Evolutionary conservation across 1,139 yeast species (phyloP).

Genomic region (Kurtzmaniella quercitrusa): DNA sequence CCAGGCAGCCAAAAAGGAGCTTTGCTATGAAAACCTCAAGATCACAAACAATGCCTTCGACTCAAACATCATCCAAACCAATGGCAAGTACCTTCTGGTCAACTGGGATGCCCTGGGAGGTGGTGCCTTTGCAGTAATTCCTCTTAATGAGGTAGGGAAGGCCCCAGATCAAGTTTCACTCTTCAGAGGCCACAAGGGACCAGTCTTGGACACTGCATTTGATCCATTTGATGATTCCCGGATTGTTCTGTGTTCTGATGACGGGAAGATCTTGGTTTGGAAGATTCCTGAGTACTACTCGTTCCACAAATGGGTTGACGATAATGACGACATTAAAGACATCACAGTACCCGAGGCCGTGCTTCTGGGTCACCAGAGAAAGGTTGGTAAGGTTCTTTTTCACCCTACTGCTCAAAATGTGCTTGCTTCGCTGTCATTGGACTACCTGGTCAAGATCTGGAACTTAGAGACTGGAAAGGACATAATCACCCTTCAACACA

Average conservation of each 20-base stretch:
- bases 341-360: constrained; percentile 61
- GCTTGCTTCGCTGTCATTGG: constrained; percentile 85
- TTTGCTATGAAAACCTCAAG: constrained; percentile 81
- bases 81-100: constrained; percentile 80
- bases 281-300: constrained; percentile 77
- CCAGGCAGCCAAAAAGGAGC: constrained; percentile 82
- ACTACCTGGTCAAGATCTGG: constrained; percentile 90
- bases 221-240: constrained; percentile 80
- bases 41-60: constrained; percentile 94
- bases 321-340: constrained; percentile 63
- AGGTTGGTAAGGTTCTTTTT: constrained; percentile 88
- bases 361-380: constrained; percentile 82
- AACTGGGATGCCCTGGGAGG: constrained; percentile 97
- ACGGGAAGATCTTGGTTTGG: constrained; percentile 86
- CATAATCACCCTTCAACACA: constrained; percentile 71
- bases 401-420: constrained; percentile 88
- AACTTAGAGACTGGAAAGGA: constrained; percentile 72
- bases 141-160: constrained; percentile 82
- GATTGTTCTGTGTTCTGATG: constrained; percentile 86
- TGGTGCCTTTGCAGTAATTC: constrained; percentile 94
- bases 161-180: constrained; percentile 91
- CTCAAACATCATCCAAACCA: constrained; percentile 73
- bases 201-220: constrained; percentile 91
- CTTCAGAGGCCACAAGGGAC: constrained; percentile 93
- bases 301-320: constrained; percentile 56